Percentiles rank a stretch among this genome's conserved stretches.
Conservation (phyloP, 2,329 filamentous ascomycete species). For the Arthrinium puccinioides region DNA sequence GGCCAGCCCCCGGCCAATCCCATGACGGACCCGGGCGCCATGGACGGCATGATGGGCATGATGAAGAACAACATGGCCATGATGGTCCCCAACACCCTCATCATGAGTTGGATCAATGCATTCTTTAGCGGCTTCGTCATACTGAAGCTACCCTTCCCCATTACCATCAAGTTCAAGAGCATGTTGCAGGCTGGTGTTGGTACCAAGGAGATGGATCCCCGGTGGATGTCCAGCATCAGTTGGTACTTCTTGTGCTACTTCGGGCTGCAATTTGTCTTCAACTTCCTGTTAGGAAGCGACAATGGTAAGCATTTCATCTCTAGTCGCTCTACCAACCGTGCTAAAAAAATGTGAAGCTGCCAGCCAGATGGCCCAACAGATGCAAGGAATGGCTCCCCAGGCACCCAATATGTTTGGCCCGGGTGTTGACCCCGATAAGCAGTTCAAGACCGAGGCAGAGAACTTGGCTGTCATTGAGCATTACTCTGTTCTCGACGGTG, state of each 20-base stretch:
- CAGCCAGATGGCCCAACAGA: slow-evolving; percentile 81
- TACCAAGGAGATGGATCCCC: slow-evolving; percentile 90
- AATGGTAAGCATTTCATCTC: slow-evolving; percentile 62
- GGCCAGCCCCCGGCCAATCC: slow-evolving; percentile 89
- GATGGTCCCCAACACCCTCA: slow-evolving; percentile 97
- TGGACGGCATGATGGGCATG: slow-evolving; percentile 99
- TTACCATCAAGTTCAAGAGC: slow-evolving; percentile 98
- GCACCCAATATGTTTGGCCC: slow-evolving; percentile 75
- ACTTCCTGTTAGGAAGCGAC: slow-evolving; percentile 91
- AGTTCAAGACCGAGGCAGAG: slow-evolving; percentile 87
- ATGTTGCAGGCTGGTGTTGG: slow-evolving; percentile 98
- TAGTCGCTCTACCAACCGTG: not conserved
- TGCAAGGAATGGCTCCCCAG: slow-evolving; percentile 67
- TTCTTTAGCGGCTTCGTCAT: slow-evolving; percentile 99
- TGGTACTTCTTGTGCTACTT: slow-evolving; percentile 99
- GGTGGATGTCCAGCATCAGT: slow-evolving; percentile 97
- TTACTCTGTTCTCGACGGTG: slow-evolving; percentile 80
- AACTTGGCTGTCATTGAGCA: slow-evolving; percentile 94
- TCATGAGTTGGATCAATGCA: slow-evolving; percentile 99
- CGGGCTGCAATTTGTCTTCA: slow-evolving; percentile 92
- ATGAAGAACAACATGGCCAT: slow-evolving; percentile 99
- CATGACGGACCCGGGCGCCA: slow-evolving; percentile 88
- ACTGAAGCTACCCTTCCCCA: slow-evolving; percentile 93
- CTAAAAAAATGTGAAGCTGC: slow-evolving; percentile 52
- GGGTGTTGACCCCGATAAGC: slow-evolving; percentile 90